A percentile compares a stretch with the other conserved stretches of the same genome.
Conservation (phyloP, 371 early-diverging fungal genomes). For the Syncephalis fuscata region DNA sequence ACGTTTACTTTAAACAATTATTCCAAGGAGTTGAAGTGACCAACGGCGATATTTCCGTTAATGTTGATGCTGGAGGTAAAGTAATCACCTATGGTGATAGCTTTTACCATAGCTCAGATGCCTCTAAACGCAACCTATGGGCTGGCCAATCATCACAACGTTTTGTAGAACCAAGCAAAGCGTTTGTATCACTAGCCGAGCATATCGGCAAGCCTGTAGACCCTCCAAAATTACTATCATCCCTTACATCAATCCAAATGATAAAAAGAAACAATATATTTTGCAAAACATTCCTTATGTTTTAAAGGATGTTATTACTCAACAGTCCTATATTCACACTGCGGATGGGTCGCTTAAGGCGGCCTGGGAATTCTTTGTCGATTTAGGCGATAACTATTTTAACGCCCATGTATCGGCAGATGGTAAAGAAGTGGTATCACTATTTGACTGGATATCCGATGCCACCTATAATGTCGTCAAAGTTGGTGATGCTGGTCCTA, state of each 20-base stretch:
- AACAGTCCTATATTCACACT: background rate
- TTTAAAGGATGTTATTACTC: background rate
- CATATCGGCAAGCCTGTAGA: too few species aligned
- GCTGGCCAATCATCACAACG: too few species aligned
- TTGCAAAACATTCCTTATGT: background rate
- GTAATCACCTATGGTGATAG: background rate
- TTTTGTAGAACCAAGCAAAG: too few species aligned
- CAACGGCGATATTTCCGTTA: background rate
- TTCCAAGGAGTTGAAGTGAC: background rate
- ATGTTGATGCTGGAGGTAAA: background rate
- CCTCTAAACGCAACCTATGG: too few species aligned
- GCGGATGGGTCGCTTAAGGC: background rate
- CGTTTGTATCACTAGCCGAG: too few species aligned
- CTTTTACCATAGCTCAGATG: background rate
- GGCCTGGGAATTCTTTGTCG: slow-evolving; percentile 8
- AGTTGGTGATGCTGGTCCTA: slow-evolving; percentile 3
- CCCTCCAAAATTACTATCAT: too few species aligned
- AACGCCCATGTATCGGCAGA: slow-evolving; percentile 20
- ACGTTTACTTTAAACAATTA: background rate
- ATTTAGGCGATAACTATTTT: slow-evolving; percentile 20
- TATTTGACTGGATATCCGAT: too few species aligned
- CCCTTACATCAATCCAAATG: too few species aligned
- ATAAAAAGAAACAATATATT: too few species aligned
- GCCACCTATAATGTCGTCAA: too few species aligned
- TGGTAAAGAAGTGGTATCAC: too few species aligned